Evolutionary conservation across 129 eudicot genomes (phyloP), one percentile per base, ranked within the genome.

Genomic region (Escallonia herrerae): DNA sequence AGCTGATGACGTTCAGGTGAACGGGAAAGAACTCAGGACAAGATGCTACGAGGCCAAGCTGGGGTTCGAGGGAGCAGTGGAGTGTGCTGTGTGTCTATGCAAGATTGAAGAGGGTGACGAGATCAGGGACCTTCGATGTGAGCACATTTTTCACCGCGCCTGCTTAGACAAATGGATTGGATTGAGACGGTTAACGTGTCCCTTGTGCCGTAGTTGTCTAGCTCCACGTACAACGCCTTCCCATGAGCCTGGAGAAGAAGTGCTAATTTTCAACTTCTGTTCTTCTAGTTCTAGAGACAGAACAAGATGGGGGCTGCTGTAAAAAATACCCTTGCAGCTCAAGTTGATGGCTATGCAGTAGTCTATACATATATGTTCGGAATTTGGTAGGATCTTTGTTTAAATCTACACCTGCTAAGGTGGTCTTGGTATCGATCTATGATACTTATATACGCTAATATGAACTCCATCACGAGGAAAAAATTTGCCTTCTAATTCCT

Each of bases 141-240:
- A 63, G 1, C 85, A 80, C 76, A 39, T 80, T 4, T 80, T 80
- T 68, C 85, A 80, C 67, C 71, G 76, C 8, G 90, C 52, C 11
- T 84, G 85, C 33, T 72, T 80, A 12, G 86, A 78, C 22, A 73
- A 72, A 38, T 80, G 81, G 77, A 41, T 72, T 2, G 80, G 74
- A 6, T 61, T 65, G 42, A 72, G 82, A 38, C 77, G 65, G 41
- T 22, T 65, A 0, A 81, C 82, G 3, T 77, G 82, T 59, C 86
- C 83, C 3, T 45, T 80, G 53, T 80, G 90, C 13, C 74, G 86
- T 5, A 52, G 54, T 15, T 6, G 56, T 43, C 33, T 75, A 14
- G 56, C 56, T 6, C 56, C 56, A 12, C 56, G 13, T 7, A 6
- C 4, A 12, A 1, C 14, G 8, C 12, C 3, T 51, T 0, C 56